phyloP scores from a whole-genome alignment of 2,329 filamentous ascomycete species.

The Pseudogymnoascus sp. region DNA sequence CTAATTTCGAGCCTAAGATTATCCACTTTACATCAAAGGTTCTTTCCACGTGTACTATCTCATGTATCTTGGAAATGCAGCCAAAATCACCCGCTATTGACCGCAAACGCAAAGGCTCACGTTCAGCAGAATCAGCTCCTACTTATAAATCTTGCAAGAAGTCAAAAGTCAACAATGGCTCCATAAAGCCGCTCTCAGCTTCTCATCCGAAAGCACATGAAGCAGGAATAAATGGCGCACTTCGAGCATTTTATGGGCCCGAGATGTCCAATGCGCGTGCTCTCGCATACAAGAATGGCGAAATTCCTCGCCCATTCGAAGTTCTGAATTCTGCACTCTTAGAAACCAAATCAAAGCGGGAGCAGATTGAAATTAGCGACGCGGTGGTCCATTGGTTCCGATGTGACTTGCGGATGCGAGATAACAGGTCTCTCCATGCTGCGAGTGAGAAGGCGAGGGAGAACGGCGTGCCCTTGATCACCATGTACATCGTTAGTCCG shows the following conservation, averaged over 20 bases:
- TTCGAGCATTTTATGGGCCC: constrained; percentile 71
- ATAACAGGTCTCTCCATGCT: constrained; percentile 64
- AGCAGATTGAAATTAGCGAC: constrained; percentile 44
- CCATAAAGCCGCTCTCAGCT: neutral
- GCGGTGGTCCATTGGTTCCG: constrained; percentile 89
- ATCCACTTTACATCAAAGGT: neutral
- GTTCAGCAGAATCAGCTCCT: neutral
- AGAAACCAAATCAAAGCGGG: constrained; percentile 49
- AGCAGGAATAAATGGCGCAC: constrained; percentile 48
- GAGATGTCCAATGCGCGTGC: constrained; percentile 81
- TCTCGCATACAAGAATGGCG: constrained; percentile 61
- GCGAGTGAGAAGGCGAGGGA: constrained; percentile 61
- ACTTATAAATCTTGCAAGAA: neutral
- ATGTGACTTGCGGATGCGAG: constrained; percentile 63
- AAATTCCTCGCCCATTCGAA: constrained; percentile 66
- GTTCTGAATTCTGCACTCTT: constrained; percentile 52
- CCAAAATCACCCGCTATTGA: neutral
- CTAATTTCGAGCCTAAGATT: neutral
- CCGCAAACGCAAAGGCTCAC: neutral
- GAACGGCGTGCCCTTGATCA: constrained; percentile 63
- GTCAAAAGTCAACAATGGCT: neutral
- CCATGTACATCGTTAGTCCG: constrained; percentile 71
- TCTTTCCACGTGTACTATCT: neutral
- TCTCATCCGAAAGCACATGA: constrained; percentile 26
- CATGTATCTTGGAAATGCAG: neutral